Percentiles rank a stretch among this genome's conserved stretches.
Conservation (phyloP, 768 basidiomycete species). For the Xerocomellus amylosporus region DNA sequence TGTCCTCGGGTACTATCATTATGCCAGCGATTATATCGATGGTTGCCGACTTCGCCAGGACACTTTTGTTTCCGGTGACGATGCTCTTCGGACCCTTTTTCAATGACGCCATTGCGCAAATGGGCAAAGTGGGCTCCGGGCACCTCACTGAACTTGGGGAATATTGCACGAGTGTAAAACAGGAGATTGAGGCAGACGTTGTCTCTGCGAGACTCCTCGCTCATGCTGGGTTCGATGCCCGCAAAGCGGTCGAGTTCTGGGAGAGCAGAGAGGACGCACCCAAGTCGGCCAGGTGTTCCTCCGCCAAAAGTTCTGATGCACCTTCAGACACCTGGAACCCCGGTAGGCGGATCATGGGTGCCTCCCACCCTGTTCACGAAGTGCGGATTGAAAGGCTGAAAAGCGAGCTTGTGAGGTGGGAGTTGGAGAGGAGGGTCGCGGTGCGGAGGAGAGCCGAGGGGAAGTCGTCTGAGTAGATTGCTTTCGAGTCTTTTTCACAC, state of each 20-base stretch:
- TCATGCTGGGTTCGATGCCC: slow-evolving; percentile 87
- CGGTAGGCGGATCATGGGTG: slow-evolving; percentile 33
- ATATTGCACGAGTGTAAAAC: slow-evolving; percentile 72
- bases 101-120: slow-evolving; percentile 85
- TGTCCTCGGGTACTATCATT: slow-evolving; percentile 82
- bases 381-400: slow-evolving; percentile 41
- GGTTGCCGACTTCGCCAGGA: slow-evolving; percentile 68
- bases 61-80: slow-evolving; percentile 82
- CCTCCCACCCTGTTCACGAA: slow-evolving; percentile 45
- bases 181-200: slow-evolving; percentile 92
- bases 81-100: slow-evolving; percentile 94
- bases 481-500: too few relatives aligned
- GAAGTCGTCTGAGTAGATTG: slow-evolving; percentile 12
- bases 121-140: slow-evolving; percentile 74
- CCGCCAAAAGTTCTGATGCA: slow-evolving; percentile 11
- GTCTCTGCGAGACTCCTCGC: slow-evolving; percentile 89
- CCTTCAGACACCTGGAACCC: slow-evolving; percentile 15
- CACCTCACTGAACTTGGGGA: slow-evolving; percentile 71
- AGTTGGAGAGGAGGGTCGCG: slow-evolving; percentile 33
- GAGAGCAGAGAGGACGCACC: slow-evolving; percentile 46
- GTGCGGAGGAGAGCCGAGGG: slow-evolving; percentile 22
- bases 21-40: slow-evolving; percentile 80
- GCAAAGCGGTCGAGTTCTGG: slow-evolving; percentile 82
- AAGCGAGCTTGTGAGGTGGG: slow-evolving; percentile 47
- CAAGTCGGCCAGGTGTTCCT: slow-evolving; percentile 21